Base-by-base conservation (phyloP, 768 basidiomycete species). In the Lactifluus subvellereus region DNA sequence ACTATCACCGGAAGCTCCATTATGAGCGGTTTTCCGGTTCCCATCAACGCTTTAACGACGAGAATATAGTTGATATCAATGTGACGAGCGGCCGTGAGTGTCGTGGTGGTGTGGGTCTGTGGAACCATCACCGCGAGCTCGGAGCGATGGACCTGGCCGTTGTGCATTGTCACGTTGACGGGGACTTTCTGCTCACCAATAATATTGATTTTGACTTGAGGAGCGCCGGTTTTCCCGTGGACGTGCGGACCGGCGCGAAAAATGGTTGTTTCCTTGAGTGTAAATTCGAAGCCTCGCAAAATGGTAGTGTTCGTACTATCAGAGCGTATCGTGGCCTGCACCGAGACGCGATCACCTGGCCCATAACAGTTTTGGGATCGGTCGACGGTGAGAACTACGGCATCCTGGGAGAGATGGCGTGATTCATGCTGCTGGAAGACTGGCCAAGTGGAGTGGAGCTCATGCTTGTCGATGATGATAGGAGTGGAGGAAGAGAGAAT, bases 391-490 rank as follows among this genome's bases (percentile, higher is more conserved):
- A 97, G 82, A 27, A 81, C 85, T 18, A 93, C 80, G 32, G 86
- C 87, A 3, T 91, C 87, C 65, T 86, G 82, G 2, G 77, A 69
- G 18, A 84, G 74, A 16, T 82, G 79, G n/a, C 90, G 87, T 38
- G 79, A 80, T 69, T 93, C 89, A 11, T 82, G 82, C 71, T 92
- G 89, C 54, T 82, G 83, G 71, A 93, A 96, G 35, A 95, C 82
- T 2, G 94, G 94, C 94, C 94, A 97, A 1, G 91, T 87, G 4
- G 93, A 89, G 70, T 96, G 94, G 7, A 95, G 77, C 67, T 96
- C 94, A 70, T 96, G 94, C 73, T 96, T 97, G 78, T 92, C 89
- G 69, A 97, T 91, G 65, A 86, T 83, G 50, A 97, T 87, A 13
- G 81, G 77, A 38, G 89, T 83, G 20, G 83, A 79, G 13, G 85